Evolutionary conservation across 164 flowering plant genomes (phyloP), one percentile per base, ranked within the genome.

Genomic region (Magnolia officinalis): DNA sequence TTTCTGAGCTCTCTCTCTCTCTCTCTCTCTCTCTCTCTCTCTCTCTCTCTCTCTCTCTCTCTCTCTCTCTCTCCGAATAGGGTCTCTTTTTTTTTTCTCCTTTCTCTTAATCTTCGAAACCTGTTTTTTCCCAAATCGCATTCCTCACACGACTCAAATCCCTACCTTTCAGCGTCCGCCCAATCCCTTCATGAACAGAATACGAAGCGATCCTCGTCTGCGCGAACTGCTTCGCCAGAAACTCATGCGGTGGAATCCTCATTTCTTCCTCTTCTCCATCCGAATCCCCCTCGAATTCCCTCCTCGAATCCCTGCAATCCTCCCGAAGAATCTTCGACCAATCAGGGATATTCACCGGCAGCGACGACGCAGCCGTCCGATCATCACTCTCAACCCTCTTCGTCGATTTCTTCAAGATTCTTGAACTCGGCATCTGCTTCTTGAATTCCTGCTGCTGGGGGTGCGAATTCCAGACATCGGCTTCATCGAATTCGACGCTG

Each of bases 271-370:
- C 77, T 0, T 77, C 83, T 1, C 21, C 78, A 18, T 74, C 83
- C 2, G 71, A 65, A 0, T 72, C 73, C 4, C 67, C 75, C 16
- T 73, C 50, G 4, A 6, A 61, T 4, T 73, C 77, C 13, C 64
- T 45, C 19, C 74, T 67, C 21, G 37, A 67, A 9, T 72, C 70
- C 23, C 72, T 77, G 72, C 58, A 77, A 23, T 79, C 83, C 45
- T 81, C 77, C 49, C 80, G 78, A 2, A 78, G 67, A 16, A 81
- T 84, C 81, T 80, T 81, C 50, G 86, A 81, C 84, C 86, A 84
- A 52, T 81, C 86, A 0, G 86, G 86, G 24, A 84, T 76, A 24
- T 78, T 80, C 16, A 84, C 80, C 70, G 84, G 84, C 72, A 79
- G 21, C 31, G 86, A 81, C 19, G 70, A 26, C 72, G 49, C 69